Base-by-base conservation (phyloP, 2,329 filamentous ascomycete species). In the Elsinoe australis region DNA sequence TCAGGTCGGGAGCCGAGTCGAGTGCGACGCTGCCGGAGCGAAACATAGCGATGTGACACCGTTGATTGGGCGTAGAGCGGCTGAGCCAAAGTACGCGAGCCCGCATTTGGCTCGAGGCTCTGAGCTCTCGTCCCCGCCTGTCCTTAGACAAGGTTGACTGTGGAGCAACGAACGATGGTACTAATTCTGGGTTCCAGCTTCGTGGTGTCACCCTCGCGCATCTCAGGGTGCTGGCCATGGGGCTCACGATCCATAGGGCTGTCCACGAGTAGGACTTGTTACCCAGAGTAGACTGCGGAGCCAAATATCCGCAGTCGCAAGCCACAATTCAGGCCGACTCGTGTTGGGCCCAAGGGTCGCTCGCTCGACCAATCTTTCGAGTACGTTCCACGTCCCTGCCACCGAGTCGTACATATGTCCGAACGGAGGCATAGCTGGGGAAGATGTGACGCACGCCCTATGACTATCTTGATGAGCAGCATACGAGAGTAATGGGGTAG, bases 41-140 rank as follows among this genome's bases (percentile, higher is more conserved):
- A 32, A 32, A 32, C 35, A 18, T 12, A 41, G 36, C 36, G 39
- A 44, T 44, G 39, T 32, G 24, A 44, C 39, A 32, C 24, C 26
- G 39, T 44, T 44, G 39, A 44, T 44, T 44, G 39, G 39, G 31
- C 39, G 26, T 21, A 17, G 17, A 21, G 28, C 39, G 39, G 39
- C 26, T 18, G 28, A 32, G 26, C 39, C 17, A 44, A 32, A 31
- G 15, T 32, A 10, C 32, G 24, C 39, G 39, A 44, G 28, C 28
- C 39, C 28, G 26, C 26, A 26, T 44, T 32, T 42, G 38, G 38
- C 19, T 42, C 24, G 24, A 42, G 38, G 38, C 38, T 42, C 38
- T 4, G 4, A 31, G 21, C 26, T 12, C 26, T 29, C 21, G 24
- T 21, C 28, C 39, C 39, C 39, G 24, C 24, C 28, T 28, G 19